Base-by-base conservation (phyloP, 2,329 filamentous ascomycete genomes). In the Colletotrichum sp. region DNA sequence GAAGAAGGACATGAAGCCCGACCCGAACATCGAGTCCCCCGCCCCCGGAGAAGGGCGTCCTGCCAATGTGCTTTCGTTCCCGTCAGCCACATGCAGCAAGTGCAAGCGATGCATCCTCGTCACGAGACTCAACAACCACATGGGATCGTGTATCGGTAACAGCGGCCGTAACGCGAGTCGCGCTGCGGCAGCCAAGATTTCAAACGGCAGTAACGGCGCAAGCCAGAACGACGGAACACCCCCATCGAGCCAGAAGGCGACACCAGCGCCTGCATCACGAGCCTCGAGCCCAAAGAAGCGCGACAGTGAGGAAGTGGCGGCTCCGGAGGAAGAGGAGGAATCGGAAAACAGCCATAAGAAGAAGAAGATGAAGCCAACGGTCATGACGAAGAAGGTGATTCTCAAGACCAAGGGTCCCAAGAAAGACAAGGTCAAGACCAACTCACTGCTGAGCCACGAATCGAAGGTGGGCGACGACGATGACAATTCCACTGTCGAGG, bases 1-100 rank as follows among this genome's bases (percentile, higher is more conserved):
- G 88, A 95, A 94, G 90, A 95, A 95, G 88, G 94, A 93, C 83
- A 92, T 93, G 87, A 92, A 91, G 87, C 91, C 88, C 84, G 85
- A 87, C 79, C 85, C 86, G 66, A 85, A 87, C 62, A 82, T 86
- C 78, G 89, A 90, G 76, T 87, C 87, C 21, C 84, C 88, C 15
- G 85, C 86, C 13, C 82, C 85, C 5, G 82, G 84, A 15, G 91
- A 92, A 76, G 89, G 91, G 76, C 86, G 90, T 24, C 90, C 91
- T 13, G 87, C 89, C 10, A 92, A 93, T 79, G 90, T 92, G 69
- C 88, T 93, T 36, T 91, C 91, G 2, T 93, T 92, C 79, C 92
- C 92, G 21, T 92, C 91, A 26, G 91, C 91, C 60, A 93, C 92
- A 28, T 93, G 92, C 83, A 92, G 90, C 86, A 92, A 93, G 80